Conservation (phyloP, 805 yeast species). For the Jamesozyma lodderae region DNA sequence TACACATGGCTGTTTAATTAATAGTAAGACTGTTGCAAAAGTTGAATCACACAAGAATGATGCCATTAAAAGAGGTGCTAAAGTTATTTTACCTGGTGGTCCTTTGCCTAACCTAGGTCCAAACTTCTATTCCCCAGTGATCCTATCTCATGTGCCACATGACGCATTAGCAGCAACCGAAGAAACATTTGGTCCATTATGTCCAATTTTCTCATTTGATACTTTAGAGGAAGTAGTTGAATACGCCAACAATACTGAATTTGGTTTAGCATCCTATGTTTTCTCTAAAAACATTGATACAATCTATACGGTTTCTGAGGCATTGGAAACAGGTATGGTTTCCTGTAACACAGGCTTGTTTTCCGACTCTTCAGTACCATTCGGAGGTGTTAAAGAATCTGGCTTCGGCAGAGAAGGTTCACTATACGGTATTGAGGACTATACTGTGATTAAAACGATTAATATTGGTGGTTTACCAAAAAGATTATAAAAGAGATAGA, state of each 20-base stretch:
- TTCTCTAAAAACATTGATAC: slow-evolving; percentile 45
- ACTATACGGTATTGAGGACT: slow-evolving; percentile 52
- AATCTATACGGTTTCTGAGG: slow-evolving; percentile 44
- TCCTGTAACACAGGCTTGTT: slow-evolving; percentile 51
- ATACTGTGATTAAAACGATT: slow-evolving; percentile 43
- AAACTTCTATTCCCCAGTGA: slow-evolving; percentile 47
- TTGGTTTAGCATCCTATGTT: slow-evolving; percentile 53
- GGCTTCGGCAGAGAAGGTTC: slow-evolving; percentile 70
- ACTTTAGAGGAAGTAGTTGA: slow-evolving; percentile 43
- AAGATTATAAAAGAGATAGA: slow-evolving; percentile 3
- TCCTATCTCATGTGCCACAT: slow-evolving; percentile 42
- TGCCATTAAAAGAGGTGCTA: slow-evolving; percentile 49
- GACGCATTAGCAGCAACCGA: slow-evolving; percentile 44
- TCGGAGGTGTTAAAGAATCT: slow-evolving; percentile 56
- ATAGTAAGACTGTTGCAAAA: slow-evolving; percentile 41
- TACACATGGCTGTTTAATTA: slow-evolving; percentile 52
- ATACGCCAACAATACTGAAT: slow-evolving; percentile 45
- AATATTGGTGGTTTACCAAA: slow-evolving; percentile 34
- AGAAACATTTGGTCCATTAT: slow-evolving; percentile 61
- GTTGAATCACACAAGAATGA: slow-evolving; percentile 47
- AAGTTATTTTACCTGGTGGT: slow-evolving; percentile 43
- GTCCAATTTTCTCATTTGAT: slow-evolving; percentile 48
- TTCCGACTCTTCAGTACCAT: slow-evolving; percentile 49
- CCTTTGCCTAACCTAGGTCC: slow-evolving; percentile 41
- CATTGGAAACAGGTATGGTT: slow-evolving; percentile 57